Evolutionary conservation across 2,329 filamentous ascomycete species (phyloP), one percentile per base, ranked within the genome.

Genomic region (Pseudogymnoascus sp.): DNA sequence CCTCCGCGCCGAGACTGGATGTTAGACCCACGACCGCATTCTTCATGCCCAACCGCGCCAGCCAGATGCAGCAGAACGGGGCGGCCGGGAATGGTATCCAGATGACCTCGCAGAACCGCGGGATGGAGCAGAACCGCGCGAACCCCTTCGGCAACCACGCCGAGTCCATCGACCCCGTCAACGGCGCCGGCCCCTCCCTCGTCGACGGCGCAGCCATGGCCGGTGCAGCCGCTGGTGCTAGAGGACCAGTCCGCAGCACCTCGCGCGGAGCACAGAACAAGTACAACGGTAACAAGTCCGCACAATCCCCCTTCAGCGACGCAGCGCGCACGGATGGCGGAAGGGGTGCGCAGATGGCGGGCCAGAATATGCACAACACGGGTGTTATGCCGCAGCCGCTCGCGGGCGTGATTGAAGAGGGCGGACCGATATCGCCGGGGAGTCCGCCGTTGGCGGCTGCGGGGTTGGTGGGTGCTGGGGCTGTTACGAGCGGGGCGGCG

Each of bases 11-110:
- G n/a, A 88, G 88, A 66, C 82, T 97, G 65, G 95, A 91, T 71
- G 67, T 96, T 62, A 88, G 91, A 59, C 92, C 92, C 2, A 84
- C 94, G 59, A 93, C 91, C 42, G 86, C 47, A n/a, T 56, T 94
- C 70, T 92, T 96, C 76, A 81, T 90, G 40, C 89, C 91, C 4
- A 86, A 84, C 70, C 82, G 90, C 65, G 74, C 74, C 75, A 73
- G 75, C 70, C 64, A 71, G 70, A 64, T 74, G 62, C 56, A 62
- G 60, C 14, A 14, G 14, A 7, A n/a, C 14, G 31, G n/a, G 65
- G 63, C 60, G 65, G 74, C 77, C 6, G 81, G 83, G 62, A 79
- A 80, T 69, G 76, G 38, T 76, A 71, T 74, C 75, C 74, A 69
- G 76, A 69, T 65, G 67, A 78, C 75, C 44, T 71, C 69, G 68